Conservation (phyloP, 2,329 filamentous ascomycete genomes). For the Grosmannia clavigera region DNA sequence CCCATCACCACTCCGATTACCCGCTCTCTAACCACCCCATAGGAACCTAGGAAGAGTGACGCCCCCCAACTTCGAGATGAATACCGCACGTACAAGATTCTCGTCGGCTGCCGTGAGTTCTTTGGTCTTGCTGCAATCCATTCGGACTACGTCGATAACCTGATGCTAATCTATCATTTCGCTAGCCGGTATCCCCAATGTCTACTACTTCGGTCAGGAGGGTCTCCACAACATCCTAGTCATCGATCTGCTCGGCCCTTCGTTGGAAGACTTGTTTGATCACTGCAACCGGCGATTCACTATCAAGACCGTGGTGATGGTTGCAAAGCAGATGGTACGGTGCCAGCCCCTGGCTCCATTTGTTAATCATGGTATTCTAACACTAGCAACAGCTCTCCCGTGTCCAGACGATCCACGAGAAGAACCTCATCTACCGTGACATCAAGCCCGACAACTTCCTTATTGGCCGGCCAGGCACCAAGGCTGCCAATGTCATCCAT, state of each 20-base stretch:
- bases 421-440: conserved; percentile 97
- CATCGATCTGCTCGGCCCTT: conserved; percentile 89
- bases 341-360: not conserved
- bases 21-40: not conserved
- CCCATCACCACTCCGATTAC: not conserved
- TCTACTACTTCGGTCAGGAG: conserved; percentile 98
- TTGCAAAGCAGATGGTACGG: conserved; percentile 91
- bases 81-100: conserved; percentile 98
- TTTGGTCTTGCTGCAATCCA: conserved; percentile 6
- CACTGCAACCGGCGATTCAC: conserved; percentile 92
- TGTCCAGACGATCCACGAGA: conserved; percentile 90
- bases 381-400: conserved; percentile 55
- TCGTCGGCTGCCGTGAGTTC: conserved; percentile 93
- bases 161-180: not conserved
- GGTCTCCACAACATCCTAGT: conserved; percentile 98
- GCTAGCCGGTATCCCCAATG: conserved; percentile 94
- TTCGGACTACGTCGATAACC: not conserved
- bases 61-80: conserved; percentile 96
- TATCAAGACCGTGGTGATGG: conserved; percentile 98
- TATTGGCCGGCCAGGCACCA: conserved; percentile 82
- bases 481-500: conserved; percentile 95
- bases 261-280: conserved; percentile 92
- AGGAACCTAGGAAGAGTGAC: conserved; percentile 98
- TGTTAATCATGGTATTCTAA: not conserved
- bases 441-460: conserved; percentile 99